Base-by-base conservation (phyloP, 2,329 filamentous ascomycete species). In the Paecilomyces sp. region DNA sequence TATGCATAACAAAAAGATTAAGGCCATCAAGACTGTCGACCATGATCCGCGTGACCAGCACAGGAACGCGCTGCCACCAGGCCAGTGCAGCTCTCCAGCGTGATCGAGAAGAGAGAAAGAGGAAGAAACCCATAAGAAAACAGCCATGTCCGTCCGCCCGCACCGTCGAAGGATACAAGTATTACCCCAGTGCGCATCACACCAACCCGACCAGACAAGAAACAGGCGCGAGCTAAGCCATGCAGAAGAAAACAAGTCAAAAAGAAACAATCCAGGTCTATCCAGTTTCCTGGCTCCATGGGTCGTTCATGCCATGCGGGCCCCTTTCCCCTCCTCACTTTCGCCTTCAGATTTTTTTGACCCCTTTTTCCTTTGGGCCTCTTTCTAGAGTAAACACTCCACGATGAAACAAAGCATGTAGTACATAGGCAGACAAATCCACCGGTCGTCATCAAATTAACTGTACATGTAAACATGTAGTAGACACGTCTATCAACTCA, bases 401-500 rank as follows among this genome's bases (percentile, higher is more conserved):
- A 47, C 25, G 41, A 41, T 24, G 12, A 51, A 41, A 50, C 22
- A 31, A 41, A 24, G 28, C 15, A 34, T 57, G 55, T 57, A 31
- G 55, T 57, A 57, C 55, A 57, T 22, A 53, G 51, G n/a, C 22
- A 24, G 41, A n/a, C 55, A 25, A 12, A 25, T 33, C 33, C 41
- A 34, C 55, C 55, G 51, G n/a, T 47, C 24, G 28, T 47, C 24
- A 50, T 24, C 22, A n/a, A 22, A 47, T 30, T 12, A 13, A 25
- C n/a, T 22, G 24, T 28, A 12, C 22, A 51, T 41, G 36, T n/a
- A 13, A 51, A 41, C 31, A 57, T 31, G 34, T 18, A 57, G 22
- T 57, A 31, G 28, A 52, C 18, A 18, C 24, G 15, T 57, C 51
- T 58, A 50, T 59, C 60, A 41, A 33, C 67, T 63, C 66, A 65